phyloP scores from a whole-genome alignment of 2,329 filamentous ascomycete genomes.

The Trichoderma semiorbis region DNA sequence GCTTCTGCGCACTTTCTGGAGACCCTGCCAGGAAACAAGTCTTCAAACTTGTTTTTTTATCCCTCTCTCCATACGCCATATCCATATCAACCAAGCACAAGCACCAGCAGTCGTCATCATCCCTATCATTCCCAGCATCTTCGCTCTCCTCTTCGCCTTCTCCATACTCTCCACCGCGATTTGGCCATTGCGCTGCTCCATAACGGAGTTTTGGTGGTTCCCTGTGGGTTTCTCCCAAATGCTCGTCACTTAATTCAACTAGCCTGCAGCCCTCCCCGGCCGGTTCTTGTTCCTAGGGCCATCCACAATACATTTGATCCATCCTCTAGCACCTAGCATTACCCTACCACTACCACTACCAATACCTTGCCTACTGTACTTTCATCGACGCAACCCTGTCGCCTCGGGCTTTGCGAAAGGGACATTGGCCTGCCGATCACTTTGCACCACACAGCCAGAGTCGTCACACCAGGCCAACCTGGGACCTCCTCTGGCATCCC shows the following conservation, averaged over 20 bases:
- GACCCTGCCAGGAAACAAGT: background rate
- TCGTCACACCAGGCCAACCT: conserved; percentile 43
- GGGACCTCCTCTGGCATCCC: conserved; percentile 24
- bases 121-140: conserved; percentile 13
- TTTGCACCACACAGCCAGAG: conserved; percentile 42
- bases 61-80: background rate
- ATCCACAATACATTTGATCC: background rate
- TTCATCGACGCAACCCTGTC: conserved; percentile 43
- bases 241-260: conserved; percentile 24
- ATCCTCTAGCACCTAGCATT: conserved; percentile 4
- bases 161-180: conserved; percentile 18
- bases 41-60: conserved; percentile 6
- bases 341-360: conserved; percentile 28
- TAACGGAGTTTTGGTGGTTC: conserved; percentile 11
- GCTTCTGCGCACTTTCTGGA: background rate
- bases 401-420: conserved; percentile 46
- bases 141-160: conserved; percentile 10
- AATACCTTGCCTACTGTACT: conserved; percentile 22
- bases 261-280: conserved; percentile 34
- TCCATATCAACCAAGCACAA: background rate
- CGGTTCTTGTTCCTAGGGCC: conserved; percentile 33
- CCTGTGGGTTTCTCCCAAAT: conserved; percentile 17
- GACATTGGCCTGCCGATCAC: conserved; percentile 55
- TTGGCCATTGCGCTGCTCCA: conserved; percentile 14
- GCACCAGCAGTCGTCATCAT: background rate